Evolutionary conservation across 305 asterid species (phyloP).

Genomic region (Rubia occidens): DNA sequence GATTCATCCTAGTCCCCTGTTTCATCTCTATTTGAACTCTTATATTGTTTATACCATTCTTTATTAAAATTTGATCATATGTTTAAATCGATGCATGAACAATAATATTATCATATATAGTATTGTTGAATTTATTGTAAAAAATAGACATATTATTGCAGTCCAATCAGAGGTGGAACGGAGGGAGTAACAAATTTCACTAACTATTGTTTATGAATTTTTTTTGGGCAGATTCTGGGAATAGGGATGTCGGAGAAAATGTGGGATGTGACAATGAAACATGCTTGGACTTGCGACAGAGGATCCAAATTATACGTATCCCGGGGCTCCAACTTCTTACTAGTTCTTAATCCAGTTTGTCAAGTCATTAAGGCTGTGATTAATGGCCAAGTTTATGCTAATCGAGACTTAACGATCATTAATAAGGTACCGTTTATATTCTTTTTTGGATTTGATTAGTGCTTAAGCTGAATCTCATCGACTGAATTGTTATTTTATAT

Average conservation of each 20-base stretch:
- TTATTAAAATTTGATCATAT: too few relatives aligned
- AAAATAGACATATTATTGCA: too few relatives aligned
- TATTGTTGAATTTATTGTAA: too few relatives aligned
- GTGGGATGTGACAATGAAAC: conserved; percentile 48
- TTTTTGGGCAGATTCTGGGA: conserved; percentile 39
- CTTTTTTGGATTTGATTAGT: too few relatives aligned
- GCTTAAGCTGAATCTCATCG: not conserved
- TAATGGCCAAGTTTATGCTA: conserved; percentile 24
- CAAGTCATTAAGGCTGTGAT: conserved; percentile 37
- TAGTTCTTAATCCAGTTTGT: conserved; percentile 43
- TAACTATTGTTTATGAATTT: not conserved
- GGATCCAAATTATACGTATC: conserved; percentile 37
- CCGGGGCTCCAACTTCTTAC: conserved; percentile 21
- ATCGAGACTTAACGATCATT: conserved; percentile 18
- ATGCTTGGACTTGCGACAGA: conserved; percentile 50
- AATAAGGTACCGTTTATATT: conserved; percentile 20
- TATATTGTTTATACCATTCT: too few relatives aligned
- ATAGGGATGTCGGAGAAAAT: conserved; percentile 61
- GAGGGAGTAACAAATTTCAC: too few relatives aligned
- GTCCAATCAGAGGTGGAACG: too few relatives aligned
- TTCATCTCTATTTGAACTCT: too few relatives aligned
- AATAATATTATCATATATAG: too few relatives aligned
- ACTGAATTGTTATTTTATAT: not conserved
- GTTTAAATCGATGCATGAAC: too few relatives aligned
- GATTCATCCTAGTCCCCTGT: too few relatives aligned